Conservation (phyloP, 345 rosid genomes). For the Eucalyptus sp. region DNA sequence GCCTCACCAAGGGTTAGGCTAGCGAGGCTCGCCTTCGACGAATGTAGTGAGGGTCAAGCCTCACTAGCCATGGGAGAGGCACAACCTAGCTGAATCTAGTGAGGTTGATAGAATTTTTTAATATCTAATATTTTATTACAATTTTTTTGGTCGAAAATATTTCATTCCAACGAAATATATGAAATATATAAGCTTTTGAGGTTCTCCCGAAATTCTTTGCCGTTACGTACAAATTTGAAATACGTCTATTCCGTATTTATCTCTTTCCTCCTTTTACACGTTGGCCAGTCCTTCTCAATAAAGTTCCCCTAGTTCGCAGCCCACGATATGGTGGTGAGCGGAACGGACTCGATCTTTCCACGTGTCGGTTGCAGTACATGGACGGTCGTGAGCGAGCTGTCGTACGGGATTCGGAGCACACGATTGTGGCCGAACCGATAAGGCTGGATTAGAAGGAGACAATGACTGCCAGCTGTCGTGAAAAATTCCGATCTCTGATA, state of each 20-base stretch:
- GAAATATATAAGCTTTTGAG: not conserved
- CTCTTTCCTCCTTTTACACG: not conserved
- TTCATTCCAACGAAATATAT: too few species aligned
- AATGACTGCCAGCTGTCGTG: not conserved
- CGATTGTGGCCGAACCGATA: not conserved
- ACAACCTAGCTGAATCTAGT: not conserved
- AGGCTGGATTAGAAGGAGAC: not conserved
- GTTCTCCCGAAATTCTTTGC: not conserved
- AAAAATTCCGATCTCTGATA: not conserved
- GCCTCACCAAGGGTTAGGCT: not conserved
- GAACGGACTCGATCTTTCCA: not conserved
- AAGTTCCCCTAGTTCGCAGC: not conserved
- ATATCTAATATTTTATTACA: not conserved
- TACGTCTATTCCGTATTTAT: not conserved
- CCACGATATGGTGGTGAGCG: not conserved
- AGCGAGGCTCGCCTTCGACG: fast-evolving
- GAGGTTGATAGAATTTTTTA: not conserved
- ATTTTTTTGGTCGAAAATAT: too few species aligned
- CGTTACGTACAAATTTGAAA: not conserved
- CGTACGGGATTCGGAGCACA: not conserved
- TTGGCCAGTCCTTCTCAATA: not conserved
- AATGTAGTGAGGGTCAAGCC: not conserved
- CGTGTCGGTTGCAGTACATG: not conserved
- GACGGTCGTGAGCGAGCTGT: not conserved
- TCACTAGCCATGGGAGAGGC: not conserved